A percentile compares a stretch with the other conserved stretches of the same genome.
phyloP scores from a whole-genome alignment of 495 filamentous ascomycete genomes.

The Podospora didyma region DNA sequence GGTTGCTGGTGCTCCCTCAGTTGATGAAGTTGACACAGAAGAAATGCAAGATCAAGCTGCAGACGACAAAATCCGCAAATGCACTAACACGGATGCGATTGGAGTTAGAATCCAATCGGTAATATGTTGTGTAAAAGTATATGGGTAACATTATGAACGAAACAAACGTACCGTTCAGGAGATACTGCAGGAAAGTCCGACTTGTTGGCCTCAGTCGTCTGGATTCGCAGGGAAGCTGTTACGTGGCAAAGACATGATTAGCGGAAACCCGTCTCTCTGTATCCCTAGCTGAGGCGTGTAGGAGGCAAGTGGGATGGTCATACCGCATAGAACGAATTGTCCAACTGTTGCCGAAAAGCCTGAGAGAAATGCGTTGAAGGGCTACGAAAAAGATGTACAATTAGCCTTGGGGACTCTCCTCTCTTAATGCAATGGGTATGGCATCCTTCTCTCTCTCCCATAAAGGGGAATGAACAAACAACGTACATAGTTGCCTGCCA shows the following conservation, averaged over 20 bases:
- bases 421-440: no score
- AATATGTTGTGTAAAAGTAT: no score
- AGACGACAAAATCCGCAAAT: constrained; percentile 95
- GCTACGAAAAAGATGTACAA: no score
- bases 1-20: constrained; percentile 37
- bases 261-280: not conserved
- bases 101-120: not conserved
- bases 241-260: not conserved
- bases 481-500: constrained; percentile 92
- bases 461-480: no score
- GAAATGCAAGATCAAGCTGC: constrained; percentile 93
- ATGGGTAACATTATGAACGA: not conserved
- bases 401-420: no score
- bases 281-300: not conserved
- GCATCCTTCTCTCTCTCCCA: no score
- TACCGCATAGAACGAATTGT: constrained; percentile 93
- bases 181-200: constrained; percentile 64
- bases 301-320: constrained; percentile 5
- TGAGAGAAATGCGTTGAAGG: constrained; percentile 96
- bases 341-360: constrained; percentile 94
- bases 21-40: constrained; percentile 99
- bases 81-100: constrained; percentile 52
- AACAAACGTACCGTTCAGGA: constrained; percentile 57
- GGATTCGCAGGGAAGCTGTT: constrained; percentile 74
- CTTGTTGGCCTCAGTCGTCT: constrained; percentile 77